Evolutionary conservation across 1,284 basidiomycete species (phyloP).

Genomic region (Mrakiaceae sp.): DNA sequence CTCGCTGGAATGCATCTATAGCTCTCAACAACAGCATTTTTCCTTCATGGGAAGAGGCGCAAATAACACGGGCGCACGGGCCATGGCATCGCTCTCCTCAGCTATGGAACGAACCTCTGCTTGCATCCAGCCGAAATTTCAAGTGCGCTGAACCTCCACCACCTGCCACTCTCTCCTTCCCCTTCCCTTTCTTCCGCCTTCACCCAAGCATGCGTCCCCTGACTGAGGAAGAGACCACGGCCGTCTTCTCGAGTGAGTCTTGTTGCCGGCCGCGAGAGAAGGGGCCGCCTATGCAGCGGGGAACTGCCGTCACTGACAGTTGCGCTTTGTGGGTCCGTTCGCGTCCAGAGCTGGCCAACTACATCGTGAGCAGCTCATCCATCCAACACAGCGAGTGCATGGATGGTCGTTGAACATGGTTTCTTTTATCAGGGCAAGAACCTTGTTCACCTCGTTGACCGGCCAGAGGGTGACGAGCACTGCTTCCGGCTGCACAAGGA

Average conservation of each 20-base stretch:
- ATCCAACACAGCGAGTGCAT: too few species aligned
- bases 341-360: conserved; percentile 36
- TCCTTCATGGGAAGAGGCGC: neutral
- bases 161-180: neutral
- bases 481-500: conserved; percentile 87
- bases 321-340: neutral
- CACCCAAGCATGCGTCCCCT: conserved; percentile 31
- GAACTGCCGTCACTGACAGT: neutral
- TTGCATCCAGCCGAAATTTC: neutral
- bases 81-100: neutral
- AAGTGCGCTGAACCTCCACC: too few species aligned
- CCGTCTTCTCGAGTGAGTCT: conserved; percentile 37
- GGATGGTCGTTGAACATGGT: neutral
- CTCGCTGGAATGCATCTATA: too few species aligned
- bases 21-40: too few species aligned
- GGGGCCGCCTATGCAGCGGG: neutral
- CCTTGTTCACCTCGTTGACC: conserved; percentile 37
- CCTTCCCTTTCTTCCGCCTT: neutral
- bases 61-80: neutral
- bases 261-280: neutral
- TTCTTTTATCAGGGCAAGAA: conserved; percentile 30
- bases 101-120: neutral
- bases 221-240: conserved; percentile 39
- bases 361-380: conserved; percentile 24
- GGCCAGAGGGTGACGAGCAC: conserved; percentile 42